A percentile compares a stretch with the other conserved stretches of the same genome.
Evolutionary conservation across 257 asterid genomes (phyloP).

Genomic region (Primulina eburnea): DNA sequence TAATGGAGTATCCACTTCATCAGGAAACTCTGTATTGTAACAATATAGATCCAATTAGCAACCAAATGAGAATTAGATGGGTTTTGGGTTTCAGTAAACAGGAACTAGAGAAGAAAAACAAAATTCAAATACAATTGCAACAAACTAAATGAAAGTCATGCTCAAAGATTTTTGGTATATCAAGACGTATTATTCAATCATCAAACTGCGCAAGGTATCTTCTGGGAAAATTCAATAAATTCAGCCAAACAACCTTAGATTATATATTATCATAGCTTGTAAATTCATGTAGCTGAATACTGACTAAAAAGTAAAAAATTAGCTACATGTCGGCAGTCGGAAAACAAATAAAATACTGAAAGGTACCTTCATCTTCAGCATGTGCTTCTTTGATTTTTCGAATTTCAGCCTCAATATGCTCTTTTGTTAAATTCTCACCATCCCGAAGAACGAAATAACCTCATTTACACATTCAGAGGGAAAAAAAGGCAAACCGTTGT

Average conservation of each 20-base stretch:
- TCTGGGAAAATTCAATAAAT: background rate
- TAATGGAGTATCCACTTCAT: conserved; percentile 93
- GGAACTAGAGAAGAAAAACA: background rate
- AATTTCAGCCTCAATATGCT: conserved; percentile 87
- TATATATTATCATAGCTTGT: background rate
- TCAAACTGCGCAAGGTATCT: background rate
- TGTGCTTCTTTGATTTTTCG: conserved; percentile 81
- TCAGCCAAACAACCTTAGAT: conserved; percentile 1
- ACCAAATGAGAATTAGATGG: background rate
- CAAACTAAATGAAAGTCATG: background rate
- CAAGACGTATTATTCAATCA: background rate
- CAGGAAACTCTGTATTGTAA: conserved; percentile 71
- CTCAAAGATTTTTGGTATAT: background rate
- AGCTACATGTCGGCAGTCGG: conserved; percentile 18
- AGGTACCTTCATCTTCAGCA: conserved; percentile 91
- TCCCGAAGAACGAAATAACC: conserved; percentile 51
- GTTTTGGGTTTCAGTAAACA: background rate
- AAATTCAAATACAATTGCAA: background rate
- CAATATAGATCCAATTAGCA: conserved; percentile 19
- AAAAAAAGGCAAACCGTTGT: background rate
- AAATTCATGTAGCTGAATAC: conserved; percentile 3
- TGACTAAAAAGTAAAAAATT: background rate
- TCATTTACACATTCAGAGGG: conserved; percentile 5
- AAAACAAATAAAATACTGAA: background rate
- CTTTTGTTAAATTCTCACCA: conserved; percentile 67